Evolutionary conservation across 441 rosid species (phyloP).

Genomic region (Erodium chrysanthum): DNA sequence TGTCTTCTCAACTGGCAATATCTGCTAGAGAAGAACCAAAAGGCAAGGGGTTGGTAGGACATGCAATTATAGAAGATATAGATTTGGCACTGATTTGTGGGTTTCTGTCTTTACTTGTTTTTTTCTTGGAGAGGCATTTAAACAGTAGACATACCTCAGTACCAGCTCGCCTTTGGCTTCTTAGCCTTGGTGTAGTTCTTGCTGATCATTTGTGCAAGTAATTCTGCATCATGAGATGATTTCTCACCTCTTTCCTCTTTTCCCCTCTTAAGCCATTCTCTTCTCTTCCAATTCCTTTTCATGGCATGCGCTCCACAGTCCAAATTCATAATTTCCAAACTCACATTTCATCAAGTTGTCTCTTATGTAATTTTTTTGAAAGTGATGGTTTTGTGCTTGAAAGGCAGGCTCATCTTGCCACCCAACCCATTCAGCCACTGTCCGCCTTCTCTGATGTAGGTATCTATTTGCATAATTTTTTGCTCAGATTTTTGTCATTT

Average conservation of each 20-base stretch:
- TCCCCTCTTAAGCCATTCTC: not conserved
- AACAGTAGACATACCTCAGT: not conserved
- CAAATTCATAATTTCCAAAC: not conserved
- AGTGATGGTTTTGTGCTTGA: not conserved
- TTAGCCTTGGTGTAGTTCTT: not conserved
- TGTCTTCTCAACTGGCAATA: not conserved
- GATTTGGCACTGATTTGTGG: not conserved
- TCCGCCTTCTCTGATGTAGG: constrained; percentile 9
- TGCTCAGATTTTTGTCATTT: constrained; percentile 55
- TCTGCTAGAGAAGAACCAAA: not conserved
- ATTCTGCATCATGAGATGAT: not conserved
- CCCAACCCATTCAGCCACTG: not conserved
- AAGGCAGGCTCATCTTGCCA: not conserved
- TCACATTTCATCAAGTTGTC: not conserved
- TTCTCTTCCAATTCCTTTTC: not conserved
- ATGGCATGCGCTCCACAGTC: not conserved
- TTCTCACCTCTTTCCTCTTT: not conserved
- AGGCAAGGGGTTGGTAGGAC: not conserved
- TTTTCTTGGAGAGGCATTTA: not conserved
- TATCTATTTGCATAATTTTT: constrained; percentile 17
- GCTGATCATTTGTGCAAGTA: not conserved
- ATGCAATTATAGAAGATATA: not conserved
- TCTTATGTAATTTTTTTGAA: not conserved
- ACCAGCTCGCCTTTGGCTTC: not conserved
- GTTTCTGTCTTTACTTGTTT: not conserved